Evolutionary conservation across 2,329 filamentous ascomycete species (phyloP).

Genomic region (Sporothrix variecibatus): DNA sequence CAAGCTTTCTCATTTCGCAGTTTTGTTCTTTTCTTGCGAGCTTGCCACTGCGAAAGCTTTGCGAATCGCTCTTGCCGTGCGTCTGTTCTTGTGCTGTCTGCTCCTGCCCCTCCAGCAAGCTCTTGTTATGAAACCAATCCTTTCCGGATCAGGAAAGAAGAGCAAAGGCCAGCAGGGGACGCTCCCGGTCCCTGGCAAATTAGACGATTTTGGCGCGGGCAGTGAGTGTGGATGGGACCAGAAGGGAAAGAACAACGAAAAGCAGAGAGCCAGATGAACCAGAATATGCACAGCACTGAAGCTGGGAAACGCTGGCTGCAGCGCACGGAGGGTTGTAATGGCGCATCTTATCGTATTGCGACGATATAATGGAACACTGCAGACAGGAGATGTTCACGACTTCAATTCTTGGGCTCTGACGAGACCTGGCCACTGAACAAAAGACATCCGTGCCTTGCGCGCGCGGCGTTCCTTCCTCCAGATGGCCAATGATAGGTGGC

Average conservation of each 20-base stretch:
- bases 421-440: background rate
- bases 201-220: constrained; percentile 10
- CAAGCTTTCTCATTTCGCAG: constrained; percentile 2
- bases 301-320: background rate
- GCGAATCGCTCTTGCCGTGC: background rate
- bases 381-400: background rate
- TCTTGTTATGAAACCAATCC: constrained; percentile 19
- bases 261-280: background rate
- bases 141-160: constrained; percentile 14
- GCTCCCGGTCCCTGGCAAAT: constrained; percentile 16
- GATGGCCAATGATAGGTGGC: constrained; percentile 12
- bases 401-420: background rate
- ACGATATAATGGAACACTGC: background rate
- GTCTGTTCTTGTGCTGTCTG: background rate
- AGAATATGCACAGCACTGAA: background rate
- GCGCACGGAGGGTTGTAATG: background rate
- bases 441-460: constrained; percentile 10
- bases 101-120: background rate
- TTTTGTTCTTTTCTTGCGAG: background rate
- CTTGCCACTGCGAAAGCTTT: background rate
- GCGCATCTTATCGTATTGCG: constrained; percentile 15
- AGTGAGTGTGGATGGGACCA: background rate
- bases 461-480: background rate
- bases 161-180: background rate
- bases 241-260: background rate